These are phyloP conservation scores for Rosa lucieae DNA, from an alignment of 306 rosid species.

Conservation along the genomic window DNA sequence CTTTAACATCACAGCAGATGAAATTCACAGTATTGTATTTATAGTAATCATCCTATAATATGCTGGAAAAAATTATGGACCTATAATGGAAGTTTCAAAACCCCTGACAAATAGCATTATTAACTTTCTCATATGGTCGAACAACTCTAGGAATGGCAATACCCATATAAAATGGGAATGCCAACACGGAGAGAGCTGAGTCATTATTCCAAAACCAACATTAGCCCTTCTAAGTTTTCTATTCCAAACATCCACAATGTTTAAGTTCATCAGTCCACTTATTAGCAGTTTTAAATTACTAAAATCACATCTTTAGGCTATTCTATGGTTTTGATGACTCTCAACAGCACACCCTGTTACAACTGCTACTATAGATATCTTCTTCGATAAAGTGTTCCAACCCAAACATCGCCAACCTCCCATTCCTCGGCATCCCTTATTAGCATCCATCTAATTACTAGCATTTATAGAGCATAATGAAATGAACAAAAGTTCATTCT, in stretches of 20 bases:
- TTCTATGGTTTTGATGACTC: not conserved
- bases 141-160: not conserved
- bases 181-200: not conserved
- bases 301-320: constrained; percentile 1
- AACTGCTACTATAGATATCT: not conserved
- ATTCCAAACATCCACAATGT: not conserved
- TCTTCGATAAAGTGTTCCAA: constrained; percentile 2
- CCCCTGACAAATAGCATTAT: not conserved
- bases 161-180: not conserved
- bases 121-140: not conserved
- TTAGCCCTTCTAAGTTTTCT: constrained; percentile 5
- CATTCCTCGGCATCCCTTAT: not conserved
- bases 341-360: not conserved
- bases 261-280: not conserved
- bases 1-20: constrained; percentile 18
- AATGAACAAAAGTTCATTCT: not conserved
- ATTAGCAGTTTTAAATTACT: not conserved
- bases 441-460: not conserved
- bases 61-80: not conserved
- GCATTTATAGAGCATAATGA: not conserved
- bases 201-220: not conserved
- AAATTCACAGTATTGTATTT: not conserved
- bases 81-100: not conserved
- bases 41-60: not conserved
- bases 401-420: not conserved